Evolutionary conservation across 768 basidiomycete genomes (phyloP).

Genomic region (Amanita brunnescens): DNA sequence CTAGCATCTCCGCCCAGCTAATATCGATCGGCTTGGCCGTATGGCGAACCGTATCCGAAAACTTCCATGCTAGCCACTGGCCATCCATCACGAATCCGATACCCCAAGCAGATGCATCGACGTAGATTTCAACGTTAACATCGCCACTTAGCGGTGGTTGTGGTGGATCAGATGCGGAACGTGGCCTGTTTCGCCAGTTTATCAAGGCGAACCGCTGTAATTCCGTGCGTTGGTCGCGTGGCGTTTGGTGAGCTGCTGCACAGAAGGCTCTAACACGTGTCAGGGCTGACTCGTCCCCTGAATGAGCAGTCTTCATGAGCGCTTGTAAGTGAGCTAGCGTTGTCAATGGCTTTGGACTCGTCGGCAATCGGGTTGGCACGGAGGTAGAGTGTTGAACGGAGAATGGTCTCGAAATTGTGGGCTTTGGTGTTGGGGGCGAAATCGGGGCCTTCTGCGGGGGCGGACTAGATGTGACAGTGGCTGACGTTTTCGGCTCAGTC

Average conservation of each 20-base stretch:
- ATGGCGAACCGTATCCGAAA: not conserved
- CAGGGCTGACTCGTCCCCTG: not conserved
- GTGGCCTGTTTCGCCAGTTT: not conserved
- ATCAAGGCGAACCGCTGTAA: conserved; percentile 1
- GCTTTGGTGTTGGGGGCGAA: not conserved
- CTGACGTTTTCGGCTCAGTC: not conserved
- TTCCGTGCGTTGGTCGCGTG: conserved; percentile 2
- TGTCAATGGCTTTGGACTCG: not conserved
- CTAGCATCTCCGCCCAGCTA: conserved; percentile 36
- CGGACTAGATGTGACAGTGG: not conserved
- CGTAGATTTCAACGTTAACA: not conserved
- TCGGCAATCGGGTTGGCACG: not conserved
- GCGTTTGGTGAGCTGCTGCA: not conserved
- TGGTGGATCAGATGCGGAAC: not conserved
- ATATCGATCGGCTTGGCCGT: conserved; percentile 14
- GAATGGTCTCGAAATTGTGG: not conserved
- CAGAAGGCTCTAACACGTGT: not conserved
- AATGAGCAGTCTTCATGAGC: conserved; percentile 1
- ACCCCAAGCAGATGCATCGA: conserved; percentile 4
- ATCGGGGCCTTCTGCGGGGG: not conserved
- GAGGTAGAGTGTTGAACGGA: not conserved
- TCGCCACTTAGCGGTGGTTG: not conserved
- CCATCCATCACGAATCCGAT: conserved; percentile 5
- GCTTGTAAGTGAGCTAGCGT: not conserved
- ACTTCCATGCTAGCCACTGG: conserved; percentile 3